Conservation (phyloP, 306 rosid genomes). For the Gillenia trifoliata region DNA sequence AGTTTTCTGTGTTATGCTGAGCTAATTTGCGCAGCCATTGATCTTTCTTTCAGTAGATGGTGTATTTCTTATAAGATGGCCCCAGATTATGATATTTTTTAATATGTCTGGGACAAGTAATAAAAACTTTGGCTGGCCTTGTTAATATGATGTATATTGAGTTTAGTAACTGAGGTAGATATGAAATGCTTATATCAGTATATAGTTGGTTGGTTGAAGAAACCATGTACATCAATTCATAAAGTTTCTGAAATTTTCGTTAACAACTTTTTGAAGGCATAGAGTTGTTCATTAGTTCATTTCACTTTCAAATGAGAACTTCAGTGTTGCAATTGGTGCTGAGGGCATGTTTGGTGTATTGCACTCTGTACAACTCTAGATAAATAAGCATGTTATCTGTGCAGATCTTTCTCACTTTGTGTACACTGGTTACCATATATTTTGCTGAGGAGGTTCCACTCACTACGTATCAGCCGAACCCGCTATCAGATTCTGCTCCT, state of each 20-base stretch:
- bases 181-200: background rate
- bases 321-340: background rate
- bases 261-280: background rate
- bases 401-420: conserved; percentile 82
- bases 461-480: conserved; percentile 41
- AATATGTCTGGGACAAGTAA: background rate
- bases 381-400: conserved; percentile 17
- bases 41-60: background rate
- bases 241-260: background rate
- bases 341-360: background rate
- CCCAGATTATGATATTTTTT: background rate
- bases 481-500: conserved; percentile 73
- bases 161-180: background rate
- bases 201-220: background rate
- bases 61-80: background rate
- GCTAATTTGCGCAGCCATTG: background rate
- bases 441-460: conserved; percentile 95
- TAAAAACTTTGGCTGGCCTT: background rate
- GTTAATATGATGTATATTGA: background rate
- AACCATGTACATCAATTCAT: background rate
- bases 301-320: background rate
- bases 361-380: conserved; percentile 16
- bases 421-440: conserved; percentile 79
- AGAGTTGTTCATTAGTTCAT: background rate
- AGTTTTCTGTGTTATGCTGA: background rate